phyloP scores from a whole-genome alignment of 371 early-diverging fungal species.

The Apophysomyces sp. region DNA sequence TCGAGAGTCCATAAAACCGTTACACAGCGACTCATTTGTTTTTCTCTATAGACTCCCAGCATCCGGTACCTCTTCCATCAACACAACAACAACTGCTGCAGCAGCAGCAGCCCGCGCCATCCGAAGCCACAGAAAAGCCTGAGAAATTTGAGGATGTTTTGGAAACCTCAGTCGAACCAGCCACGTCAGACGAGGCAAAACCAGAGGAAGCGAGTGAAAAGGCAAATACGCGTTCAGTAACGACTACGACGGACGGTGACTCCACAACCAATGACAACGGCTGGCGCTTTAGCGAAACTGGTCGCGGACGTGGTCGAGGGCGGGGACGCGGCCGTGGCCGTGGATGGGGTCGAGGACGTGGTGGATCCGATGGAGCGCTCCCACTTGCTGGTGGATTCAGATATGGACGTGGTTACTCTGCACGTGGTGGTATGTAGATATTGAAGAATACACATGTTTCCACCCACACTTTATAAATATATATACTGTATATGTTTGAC shows the following conservation, averaged over 20 bases:
- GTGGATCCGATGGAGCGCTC: conserved; percentile 5
- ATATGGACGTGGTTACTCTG: conserved; percentile 3
- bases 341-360: conserved; percentile 20
- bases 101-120: neutral
- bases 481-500: neutral
- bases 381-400: neutral
- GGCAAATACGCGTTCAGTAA: neutral
- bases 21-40: too few relatives aligned
- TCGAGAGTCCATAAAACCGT: neutral
- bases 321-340: conserved; percentile 15
- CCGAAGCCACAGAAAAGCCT: neutral
- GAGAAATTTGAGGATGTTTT: neutral
- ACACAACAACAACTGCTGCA: too few relatives aligned
- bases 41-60: too few relatives aligned
- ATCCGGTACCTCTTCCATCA: too few relatives aligned
- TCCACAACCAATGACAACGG: neutral
- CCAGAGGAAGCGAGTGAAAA: neutral
- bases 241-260: neutral
- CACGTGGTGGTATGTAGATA: neutral
- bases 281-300: neutral
- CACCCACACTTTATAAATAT: neutral
- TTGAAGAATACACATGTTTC: neutral
- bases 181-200: neutral
- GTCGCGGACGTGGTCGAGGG: conserved; percentile 13
- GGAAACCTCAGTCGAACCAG: neutral